Percentiles rank a stretch among this genome's conserved stretches.
Conservation (phyloP, 2,329 filamentous ascomycete species). For the Alternaria conjuncta region DNA sequence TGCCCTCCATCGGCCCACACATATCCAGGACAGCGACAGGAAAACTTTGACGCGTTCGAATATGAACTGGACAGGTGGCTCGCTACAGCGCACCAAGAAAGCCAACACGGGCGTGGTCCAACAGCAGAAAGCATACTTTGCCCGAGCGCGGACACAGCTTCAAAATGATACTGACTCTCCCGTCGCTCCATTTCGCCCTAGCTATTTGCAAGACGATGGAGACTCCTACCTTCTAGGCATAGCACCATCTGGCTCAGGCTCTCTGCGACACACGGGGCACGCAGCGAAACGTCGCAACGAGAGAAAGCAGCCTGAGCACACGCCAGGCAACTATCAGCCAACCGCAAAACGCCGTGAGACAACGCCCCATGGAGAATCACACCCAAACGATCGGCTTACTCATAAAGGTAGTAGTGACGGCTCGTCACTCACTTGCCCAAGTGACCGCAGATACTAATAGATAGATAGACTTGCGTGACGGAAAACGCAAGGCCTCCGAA, state of each 20-base stretch:
- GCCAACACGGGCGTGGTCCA: constrained; percentile 45
- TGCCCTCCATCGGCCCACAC: not conserved
- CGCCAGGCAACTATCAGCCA: not conserved
- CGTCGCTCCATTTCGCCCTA: constrained; percentile 31
- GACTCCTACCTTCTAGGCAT: constrained; percentile 7
- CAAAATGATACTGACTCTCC: constrained; percentile 25
- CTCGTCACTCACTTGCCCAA: not conserved
- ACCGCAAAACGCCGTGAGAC: not conserved
- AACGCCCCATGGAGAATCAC: not conserved
- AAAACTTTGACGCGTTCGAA: not conserved
- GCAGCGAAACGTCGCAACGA: constrained; percentile 2
- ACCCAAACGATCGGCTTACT: not conserved
- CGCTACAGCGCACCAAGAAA: constrained; percentile 48
- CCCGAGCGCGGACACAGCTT: constrained; percentile 46
- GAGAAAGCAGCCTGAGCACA: not conserved
- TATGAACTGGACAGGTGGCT: constrained; percentile 61
- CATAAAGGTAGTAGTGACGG: constrained; percentile 1
- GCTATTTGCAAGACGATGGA: constrained; percentile 25
- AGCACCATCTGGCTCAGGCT: constrained; percentile 10
- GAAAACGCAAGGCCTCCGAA: constrained; percentile 11
- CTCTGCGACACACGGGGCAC: constrained; percentile 17
- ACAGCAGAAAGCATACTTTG: constrained; percentile 57
- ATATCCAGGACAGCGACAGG: not conserved
- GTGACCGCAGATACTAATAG: not conserved
- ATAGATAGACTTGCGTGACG: constrained; percentile 4